Percentiles rank a stretch among this genome's conserved stretches.
Conservation (phyloP, 805 yeast genomes). For the Kodamaea jinghongensis region DNA sequence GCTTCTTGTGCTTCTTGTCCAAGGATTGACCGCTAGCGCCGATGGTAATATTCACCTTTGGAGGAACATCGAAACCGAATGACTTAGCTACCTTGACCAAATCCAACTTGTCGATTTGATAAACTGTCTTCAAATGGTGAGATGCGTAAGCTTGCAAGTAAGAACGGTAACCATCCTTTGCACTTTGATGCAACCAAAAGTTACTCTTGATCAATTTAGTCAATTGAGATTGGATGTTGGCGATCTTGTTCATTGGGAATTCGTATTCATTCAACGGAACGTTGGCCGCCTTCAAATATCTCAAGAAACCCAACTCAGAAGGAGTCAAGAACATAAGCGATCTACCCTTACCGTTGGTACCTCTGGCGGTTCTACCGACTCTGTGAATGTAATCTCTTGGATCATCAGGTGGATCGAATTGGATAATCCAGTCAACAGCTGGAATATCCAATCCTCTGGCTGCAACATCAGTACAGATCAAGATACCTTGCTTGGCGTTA, state of each 20-base stretch:
- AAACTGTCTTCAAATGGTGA: slow-evolving; percentile 93
- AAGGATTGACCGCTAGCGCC: slow-evolving; percentile 83
- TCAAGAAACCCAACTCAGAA: slow-evolving; percentile 86
- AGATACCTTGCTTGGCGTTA: slow-evolving; percentile 90
- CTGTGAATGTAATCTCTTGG: slow-evolving; percentile 99
- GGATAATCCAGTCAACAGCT: slow-evolving; percentile 98
- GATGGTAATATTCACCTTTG: slow-evolving; percentile 92
- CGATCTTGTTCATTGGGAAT: slow-evolving; percentile 90
- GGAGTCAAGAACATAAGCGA: slow-evolving; percentile 95
- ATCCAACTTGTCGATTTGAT: slow-evolving; percentile 93
- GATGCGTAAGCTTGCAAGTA: slow-evolving; percentile 97
- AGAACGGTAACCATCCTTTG: slow-evolving; percentile 96
- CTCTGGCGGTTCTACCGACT: slow-evolving; percentile 99
- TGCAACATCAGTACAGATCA: slow-evolving; percentile 97
- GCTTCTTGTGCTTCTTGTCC: slow-evolving; percentile 47
- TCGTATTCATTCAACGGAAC: slow-evolving; percentile 97
- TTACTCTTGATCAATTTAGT: slow-evolving; percentile 88
- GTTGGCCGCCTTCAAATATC: slow-evolving; percentile 93
- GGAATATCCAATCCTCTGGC: slow-evolving; percentile 99
- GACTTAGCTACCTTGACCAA: slow-evolving; percentile 92
- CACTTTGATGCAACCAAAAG: slow-evolving; percentile 91
- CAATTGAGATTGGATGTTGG: slow-evolving; percentile 92
- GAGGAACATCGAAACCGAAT: slow-evolving; percentile 93
- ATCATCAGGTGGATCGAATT: slow-evolving; percentile 99
- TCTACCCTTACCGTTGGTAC: slow-evolving; percentile 83